These are phyloP conservation scores for Chlorophyllum brunneum DNA, from an alignment of 768 basidiomycete species.

Conservation along the genomic window DNA sequence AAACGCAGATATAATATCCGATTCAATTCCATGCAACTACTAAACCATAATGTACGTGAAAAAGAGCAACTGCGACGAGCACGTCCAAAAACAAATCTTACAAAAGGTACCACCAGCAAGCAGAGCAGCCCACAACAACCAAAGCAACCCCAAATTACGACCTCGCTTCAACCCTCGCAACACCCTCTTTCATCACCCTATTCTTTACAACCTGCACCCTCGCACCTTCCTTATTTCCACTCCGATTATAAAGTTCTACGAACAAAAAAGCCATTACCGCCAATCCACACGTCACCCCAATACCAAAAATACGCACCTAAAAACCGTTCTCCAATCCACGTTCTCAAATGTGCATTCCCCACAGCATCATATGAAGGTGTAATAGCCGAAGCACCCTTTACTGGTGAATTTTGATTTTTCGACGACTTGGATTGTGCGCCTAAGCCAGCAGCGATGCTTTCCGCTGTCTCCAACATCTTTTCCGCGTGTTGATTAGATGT, in stretches of 20 bases:
- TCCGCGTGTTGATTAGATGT: constrained; percentile 68
- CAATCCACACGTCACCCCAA: too few species aligned
- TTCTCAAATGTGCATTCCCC: constrained; percentile 61
- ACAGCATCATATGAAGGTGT: constrained; percentile 25
- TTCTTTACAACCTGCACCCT: constrained; percentile 46
- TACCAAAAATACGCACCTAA: constrained; percentile 41
- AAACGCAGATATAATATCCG: too few species aligned
- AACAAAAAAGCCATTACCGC: too few species aligned
- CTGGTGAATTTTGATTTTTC: constrained; percentile 5
- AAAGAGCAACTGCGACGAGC: too few species aligned
- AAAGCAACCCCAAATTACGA: not conserved
- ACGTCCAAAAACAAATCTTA: too few species aligned
- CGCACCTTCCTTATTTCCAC: constrained; percentile 45
- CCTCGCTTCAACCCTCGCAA: constrained; percentile 20
- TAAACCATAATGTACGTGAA: too few species aligned
- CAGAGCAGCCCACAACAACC: too few species aligned
- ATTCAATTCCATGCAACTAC: too few species aligned
- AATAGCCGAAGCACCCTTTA: not conserved
- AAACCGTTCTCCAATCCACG: constrained; percentile 73
- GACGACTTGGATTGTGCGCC: constrained; percentile 38
- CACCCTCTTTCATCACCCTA: constrained; percentile 23
- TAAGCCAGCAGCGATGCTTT: constrained; percentile 68
- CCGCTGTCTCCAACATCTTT: constrained; percentile 61
- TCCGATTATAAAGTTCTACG: constrained; percentile 59
- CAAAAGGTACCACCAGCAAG: too few species aligned